Percentiles rank a stretch among this genome's conserved stretches.
These are phyloP conservation scores for Myrica gale DNA, from an alignment of 306 rosid species.

Conservation along the genomic window DNA sequence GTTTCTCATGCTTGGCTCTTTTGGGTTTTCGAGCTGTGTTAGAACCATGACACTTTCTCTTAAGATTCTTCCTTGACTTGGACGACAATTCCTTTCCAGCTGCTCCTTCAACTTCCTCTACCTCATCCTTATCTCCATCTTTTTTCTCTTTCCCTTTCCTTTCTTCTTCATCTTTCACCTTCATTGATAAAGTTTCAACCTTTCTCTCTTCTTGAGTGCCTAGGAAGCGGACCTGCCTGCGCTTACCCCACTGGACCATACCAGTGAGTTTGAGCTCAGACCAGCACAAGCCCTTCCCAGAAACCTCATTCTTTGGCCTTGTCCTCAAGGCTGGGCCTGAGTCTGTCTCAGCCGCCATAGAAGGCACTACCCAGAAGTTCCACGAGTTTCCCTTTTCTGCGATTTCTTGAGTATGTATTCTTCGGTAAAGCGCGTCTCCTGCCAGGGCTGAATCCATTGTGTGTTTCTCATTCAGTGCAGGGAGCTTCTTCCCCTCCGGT, in stretches of 20 bases:
- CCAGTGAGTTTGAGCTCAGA: conserved; percentile 58
- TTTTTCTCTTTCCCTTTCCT: conserved; percentile 4
- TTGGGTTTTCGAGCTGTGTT: conserved; percentile 21
- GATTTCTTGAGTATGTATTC: conserved; percentile 46
- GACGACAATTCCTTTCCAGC: conserved; percentile 16
- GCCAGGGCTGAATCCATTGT: conserved; percentile 53
- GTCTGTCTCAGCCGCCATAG: conserved; percentile 17
- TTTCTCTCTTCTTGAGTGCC: conserved; percentile 47
- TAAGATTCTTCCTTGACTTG: conserved; percentile 35
- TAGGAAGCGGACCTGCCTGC: conserved; percentile 58
- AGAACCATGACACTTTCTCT: conserved; percentile 33
- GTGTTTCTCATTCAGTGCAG: conserved; percentile 63
- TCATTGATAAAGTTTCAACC: conserved; percentile 30
- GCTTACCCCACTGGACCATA: conserved; percentile 79
- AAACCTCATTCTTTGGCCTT: conserved; percentile 27
- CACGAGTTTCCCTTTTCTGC: conserved; percentile 44
- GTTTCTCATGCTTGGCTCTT: conserved; percentile 25
- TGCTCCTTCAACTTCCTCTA: conserved; percentile 30
- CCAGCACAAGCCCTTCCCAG: conserved; percentile 64
- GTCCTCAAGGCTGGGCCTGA: conserved; percentile 27
- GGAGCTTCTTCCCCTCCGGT: conserved; percentile 45
- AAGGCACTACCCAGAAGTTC: conserved; percentile 60
- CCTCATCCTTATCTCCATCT: conserved; percentile 25
- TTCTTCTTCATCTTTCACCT: not conserved
- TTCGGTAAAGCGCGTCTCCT: conserved; percentile 45